These are phyloP conservation scores for Penicillium sp. DNA, from an alignment of 2,329 filamentous ascomycete genomes.

Conservation along the genomic window DNA sequence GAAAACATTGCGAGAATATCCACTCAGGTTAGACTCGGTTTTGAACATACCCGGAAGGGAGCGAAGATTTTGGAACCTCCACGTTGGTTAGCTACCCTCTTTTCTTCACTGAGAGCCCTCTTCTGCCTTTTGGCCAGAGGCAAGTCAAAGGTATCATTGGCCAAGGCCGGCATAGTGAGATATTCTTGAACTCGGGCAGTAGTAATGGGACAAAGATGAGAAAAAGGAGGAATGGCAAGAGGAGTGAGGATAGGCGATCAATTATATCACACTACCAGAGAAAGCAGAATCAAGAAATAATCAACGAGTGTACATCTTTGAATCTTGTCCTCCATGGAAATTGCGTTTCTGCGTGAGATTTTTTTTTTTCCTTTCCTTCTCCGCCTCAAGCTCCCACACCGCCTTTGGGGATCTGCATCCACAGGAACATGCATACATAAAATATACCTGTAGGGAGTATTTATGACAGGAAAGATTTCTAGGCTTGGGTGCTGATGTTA, in stretches of 20 bases:
- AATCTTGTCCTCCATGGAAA: not conserved
- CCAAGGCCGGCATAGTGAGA: conserved; percentile 46
- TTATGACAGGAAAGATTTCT: not conserved
- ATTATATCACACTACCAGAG: not conserved
- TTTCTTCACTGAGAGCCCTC: conserved; percentile 46
- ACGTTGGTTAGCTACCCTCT: conserved; percentile 13
- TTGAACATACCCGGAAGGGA: conserved; percentile 74
- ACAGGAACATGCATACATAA: not conserved
- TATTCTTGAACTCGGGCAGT: not conserved
- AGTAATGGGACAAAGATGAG: not conserved
- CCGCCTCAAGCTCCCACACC: conserved; percentile 1
- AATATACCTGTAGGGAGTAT: not conserved
- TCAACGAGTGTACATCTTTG: not conserved
- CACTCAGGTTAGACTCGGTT: not conserved
- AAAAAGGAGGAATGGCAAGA: not conserved
- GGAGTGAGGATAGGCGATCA: not conserved
- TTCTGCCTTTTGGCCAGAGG: conserved; percentile 78
- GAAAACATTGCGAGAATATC: not conserved
- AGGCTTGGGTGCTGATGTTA: too few relatives aligned
- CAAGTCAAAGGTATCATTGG: conserved; percentile 56
- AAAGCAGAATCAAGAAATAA: not conserved
- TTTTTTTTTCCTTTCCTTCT: conserved; percentile 1
- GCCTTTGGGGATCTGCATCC: not conserved
- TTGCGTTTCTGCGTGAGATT: not conserved
- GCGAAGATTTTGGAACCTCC: conserved; percentile 79